Evolutionary conservation across 2,329 filamentous ascomycete species (phyloP).

Genomic region (Leptosphaerulina australis): DNA sequence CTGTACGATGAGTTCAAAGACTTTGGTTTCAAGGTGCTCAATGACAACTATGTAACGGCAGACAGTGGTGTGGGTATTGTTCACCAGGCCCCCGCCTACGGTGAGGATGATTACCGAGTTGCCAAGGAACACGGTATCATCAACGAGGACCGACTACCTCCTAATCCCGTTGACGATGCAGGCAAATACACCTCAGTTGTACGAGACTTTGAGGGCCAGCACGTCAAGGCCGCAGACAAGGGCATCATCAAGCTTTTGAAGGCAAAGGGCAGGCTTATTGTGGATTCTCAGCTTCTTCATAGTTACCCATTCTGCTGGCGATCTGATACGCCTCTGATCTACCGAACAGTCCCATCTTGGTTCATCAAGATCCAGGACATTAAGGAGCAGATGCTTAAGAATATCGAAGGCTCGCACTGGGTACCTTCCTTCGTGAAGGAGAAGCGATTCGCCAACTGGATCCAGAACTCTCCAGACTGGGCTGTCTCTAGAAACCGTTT

Average conservation of each 20-base stretch:
- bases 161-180: conserved; percentile 86
- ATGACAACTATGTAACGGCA: conserved; percentile 83
- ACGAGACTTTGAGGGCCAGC: conserved; percentile 79
- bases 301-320: conserved; percentile 93
- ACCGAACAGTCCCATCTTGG: conserved; percentile 91
- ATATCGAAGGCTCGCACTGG: conserved; percentile 90
- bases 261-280: conserved; percentile 73
- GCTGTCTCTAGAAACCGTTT: conserved; percentile 93
- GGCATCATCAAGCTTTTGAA: conserved; percentile 90
- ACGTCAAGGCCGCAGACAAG: conserved; percentile 93
- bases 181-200: conserved; percentile 80
- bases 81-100: conserved; percentile 90
- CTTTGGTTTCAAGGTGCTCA: conserved; percentile 78
- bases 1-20: conserved; percentile 90
- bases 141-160: conserved; percentile 75
- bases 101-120: conserved; percentile 93
- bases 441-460: conserved; percentile 89
- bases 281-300: conserved; percentile 86
- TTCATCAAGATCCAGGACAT: conserved; percentile 87
- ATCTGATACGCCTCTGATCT: conserved; percentile 94
- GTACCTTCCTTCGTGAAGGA: conserved; percentile 91
- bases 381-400: conserved; percentile 86
- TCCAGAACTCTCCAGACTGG: conserved; percentile 90
- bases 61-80: conserved; percentile 94
- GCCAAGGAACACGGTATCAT: conserved; percentile 79